Evolutionary conservation across 805 yeast species (phyloP).

Genomic region (Monosporozyma unispora): DNA sequence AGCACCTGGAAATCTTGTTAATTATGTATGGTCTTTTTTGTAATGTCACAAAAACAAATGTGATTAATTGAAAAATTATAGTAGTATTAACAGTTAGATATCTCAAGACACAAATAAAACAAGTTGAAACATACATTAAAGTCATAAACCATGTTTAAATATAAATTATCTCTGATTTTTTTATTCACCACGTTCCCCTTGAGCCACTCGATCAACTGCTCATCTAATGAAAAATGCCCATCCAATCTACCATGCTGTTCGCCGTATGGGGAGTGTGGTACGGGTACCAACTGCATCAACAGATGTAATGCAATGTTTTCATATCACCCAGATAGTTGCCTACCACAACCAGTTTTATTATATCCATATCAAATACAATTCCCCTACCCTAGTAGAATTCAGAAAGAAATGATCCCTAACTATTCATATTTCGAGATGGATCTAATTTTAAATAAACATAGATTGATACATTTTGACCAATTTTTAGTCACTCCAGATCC

Average conservation of each 20-base stretch:
- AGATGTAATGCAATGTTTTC: conserved; percentile 82
- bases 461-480: conserved; percentile 21
- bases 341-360: conserved; percentile 50
- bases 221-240: conserved; percentile 46
- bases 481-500: conserved; percentile 23
- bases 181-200: neutral
- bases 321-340: conserved; percentile 56
- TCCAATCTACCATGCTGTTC: conserved; percentile 76
- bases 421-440: neutral
- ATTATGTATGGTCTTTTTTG: too few species aligned
- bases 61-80: too few species aligned
- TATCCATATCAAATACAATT: neutral
- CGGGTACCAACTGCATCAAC: conserved; percentile 67
- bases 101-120: too few species aligned
- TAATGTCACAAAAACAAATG: too few species aligned
- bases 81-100: too few species aligned
- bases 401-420: neutral
- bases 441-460: neutral
- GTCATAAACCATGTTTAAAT: neutral
- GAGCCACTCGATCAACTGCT: conserved; percentile 10
- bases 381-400: neutral
- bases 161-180: neutral
- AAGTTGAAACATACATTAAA: too few species aligned
- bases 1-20: too few species aligned
- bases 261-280: conserved; percentile 76